phyloP scores from a whole-genome alignment of 805 yeast species.

The Wickerhamiella kazuoi region DNA sequence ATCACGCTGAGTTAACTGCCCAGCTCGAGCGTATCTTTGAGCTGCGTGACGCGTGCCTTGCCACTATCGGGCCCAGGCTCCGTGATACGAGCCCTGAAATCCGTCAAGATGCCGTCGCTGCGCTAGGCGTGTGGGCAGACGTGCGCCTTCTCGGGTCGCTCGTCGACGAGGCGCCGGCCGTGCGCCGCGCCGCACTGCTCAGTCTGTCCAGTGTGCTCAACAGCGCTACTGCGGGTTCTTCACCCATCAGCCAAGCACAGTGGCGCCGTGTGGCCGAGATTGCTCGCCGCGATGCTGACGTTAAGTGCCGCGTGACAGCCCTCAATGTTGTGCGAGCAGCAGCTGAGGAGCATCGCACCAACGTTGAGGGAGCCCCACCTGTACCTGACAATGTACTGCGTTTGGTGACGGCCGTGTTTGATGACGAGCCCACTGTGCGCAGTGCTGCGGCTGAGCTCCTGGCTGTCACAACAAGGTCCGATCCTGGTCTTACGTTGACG shows the following conservation, averaged over 20 bases:
- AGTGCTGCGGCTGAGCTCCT: neutral
- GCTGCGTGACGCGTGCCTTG: neutral
- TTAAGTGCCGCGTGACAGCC: neutral
- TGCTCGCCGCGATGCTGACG: neutral
- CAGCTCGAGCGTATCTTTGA: neutral
- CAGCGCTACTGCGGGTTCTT: neutral
- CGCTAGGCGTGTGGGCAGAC: neutral
- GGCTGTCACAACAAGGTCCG: neutral
- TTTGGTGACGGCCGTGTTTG: neutral
- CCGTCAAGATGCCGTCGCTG: conserved; percentile 5
- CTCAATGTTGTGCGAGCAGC: neutral
- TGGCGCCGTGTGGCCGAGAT: neutral
- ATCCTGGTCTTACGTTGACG: neutral
- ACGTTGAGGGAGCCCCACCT: neutral
- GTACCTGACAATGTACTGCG: neutral
- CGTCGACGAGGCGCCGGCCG: conserved; percentile 8
- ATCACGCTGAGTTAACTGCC: neutral
- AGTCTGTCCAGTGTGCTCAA: neutral
- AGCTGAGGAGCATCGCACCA: neutral
- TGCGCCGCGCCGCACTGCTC: conserved; percentile 5
- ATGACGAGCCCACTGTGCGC: neutral
- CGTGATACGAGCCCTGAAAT: neutral
- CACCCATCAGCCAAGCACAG: neutral
- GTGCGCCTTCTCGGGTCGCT: conserved; percentile 1
- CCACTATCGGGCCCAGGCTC: neutral